These are phyloP conservation scores for Immersiporthe knoxdaviesiana DNA, from an alignment of 2,329 filamentous ascomycete species.

Conservation along the genomic window DNA sequence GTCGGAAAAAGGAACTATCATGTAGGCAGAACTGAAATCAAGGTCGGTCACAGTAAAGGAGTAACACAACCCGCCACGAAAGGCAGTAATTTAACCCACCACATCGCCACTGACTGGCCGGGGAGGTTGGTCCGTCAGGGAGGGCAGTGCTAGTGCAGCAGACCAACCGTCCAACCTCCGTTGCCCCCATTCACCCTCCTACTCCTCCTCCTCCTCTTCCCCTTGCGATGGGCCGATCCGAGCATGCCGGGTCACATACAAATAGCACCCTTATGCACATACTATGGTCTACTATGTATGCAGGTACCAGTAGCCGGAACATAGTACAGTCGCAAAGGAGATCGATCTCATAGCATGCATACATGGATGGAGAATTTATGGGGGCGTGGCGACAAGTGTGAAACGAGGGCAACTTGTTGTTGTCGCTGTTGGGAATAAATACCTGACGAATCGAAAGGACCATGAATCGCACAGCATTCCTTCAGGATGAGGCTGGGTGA, in stretches of 20 bases:
- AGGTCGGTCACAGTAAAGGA: neutral
- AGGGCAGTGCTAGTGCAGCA: neutral
- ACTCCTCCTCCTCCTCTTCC: neutral
- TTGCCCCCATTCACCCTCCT: too few species aligned
- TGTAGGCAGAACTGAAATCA: neutral
- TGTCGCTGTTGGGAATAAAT: neutral
- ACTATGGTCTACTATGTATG: neutral
- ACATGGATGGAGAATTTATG: too few species aligned
- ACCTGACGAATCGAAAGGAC: too few species aligned
- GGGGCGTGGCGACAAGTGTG: too few species aligned
- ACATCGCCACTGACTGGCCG: neutral
- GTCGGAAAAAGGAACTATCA: too few species aligned
- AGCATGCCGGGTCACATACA: neutral
- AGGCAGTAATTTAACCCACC: too few species aligned
- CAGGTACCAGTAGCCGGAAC: slow-evolving; percentile 3
- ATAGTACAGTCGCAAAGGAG: too few species aligned
- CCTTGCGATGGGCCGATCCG: slow-evolving; percentile 1
- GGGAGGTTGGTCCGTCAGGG: neutral
- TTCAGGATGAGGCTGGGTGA: neutral
- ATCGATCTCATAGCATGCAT: too few species aligned
- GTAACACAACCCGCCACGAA: neutral
- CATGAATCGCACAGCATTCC: neutral
- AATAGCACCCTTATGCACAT: neutral
- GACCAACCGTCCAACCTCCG: too few species aligned
- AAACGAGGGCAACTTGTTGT: too few species aligned